Percentiles rank a stretch among this genome's conserved stretches.
Conservation (phyloP, 176 grass and related monocot genomes). For the Eremochloa ophiuroides region DNA sequence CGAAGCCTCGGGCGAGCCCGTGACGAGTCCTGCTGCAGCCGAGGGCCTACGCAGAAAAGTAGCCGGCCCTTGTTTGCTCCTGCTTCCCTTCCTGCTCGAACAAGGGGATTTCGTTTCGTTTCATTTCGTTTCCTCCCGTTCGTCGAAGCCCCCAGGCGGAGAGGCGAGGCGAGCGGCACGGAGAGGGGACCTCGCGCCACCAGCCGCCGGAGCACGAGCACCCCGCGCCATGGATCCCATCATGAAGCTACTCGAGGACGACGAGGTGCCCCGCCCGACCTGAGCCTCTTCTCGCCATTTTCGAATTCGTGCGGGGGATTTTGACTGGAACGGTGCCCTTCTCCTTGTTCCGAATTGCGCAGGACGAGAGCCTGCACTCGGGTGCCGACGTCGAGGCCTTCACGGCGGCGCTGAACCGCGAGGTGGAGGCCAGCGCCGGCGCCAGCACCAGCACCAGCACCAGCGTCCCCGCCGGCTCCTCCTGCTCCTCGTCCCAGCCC, state of each 20-base stretch:
- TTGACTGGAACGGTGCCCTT: conserved; percentile 14
- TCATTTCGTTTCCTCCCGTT: not conserved
- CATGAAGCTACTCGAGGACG: conserved; percentile 91
- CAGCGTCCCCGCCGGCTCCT: not conserved
- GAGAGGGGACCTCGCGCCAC: not conserved
- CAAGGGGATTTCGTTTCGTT: conserved; percentile 17
- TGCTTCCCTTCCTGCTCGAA: not conserved
- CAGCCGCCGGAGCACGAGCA: not conserved
- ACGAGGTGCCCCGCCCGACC: conserved; percentile 53
- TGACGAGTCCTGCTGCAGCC: too few relatives aligned
- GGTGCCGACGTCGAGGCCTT: conserved; percentile 94
- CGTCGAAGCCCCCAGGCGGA: conserved; percentile 11
- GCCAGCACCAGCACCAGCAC: conserved; percentile 26
- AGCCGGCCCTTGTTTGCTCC: not conserved
- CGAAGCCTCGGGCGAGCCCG: too few relatives aligned
- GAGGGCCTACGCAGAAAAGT: too few relatives aligned
- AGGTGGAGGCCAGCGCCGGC: conserved; percentile 62
- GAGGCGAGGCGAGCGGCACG: not conserved
- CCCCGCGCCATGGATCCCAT: conserved; percentile 78
- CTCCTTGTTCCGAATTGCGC: conserved; percentile 27
- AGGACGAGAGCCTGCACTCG: conserved; percentile 95
- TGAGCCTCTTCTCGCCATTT: conserved; percentile 19
- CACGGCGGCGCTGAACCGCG: conserved; percentile 83
- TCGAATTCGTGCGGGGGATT: not conserved
- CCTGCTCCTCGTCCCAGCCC: conserved; percentile 25